Percentiles rank a stretch among this genome's conserved stretches.
Evolutionary conservation across 108 stramenopile genomes (phyloP).

Genomic region (Nannochloropsis oceanica): DNA sequence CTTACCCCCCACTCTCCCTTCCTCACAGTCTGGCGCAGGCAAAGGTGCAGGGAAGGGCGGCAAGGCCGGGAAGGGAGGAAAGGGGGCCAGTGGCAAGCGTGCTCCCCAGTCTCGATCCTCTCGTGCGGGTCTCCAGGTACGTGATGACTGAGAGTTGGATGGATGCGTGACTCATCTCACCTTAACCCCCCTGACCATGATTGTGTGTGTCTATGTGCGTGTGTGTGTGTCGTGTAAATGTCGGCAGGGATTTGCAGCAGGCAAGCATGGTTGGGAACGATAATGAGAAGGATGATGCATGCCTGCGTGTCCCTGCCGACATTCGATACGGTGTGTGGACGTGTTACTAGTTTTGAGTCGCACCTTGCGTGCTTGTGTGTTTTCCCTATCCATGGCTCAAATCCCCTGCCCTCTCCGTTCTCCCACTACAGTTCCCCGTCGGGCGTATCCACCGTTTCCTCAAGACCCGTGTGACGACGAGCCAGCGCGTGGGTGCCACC

Average conservation of each 20-base stretch:
- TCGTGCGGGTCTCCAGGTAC: slow-evolving; percentile 81
- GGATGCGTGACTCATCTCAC: not conserved
- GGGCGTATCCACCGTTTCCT: slow-evolving; percentile 98
- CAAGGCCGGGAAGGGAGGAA: slow-evolving; percentile 98
- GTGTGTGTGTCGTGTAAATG: too few relatives aligned
- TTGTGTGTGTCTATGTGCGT: not conserved
- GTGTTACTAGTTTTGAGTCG: too few relatives aligned
- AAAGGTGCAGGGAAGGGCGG: slow-evolving; percentile 92
- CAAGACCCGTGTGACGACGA: slow-evolving; percentile 78
- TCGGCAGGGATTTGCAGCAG: not conserved
- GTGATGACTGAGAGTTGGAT: not conserved
- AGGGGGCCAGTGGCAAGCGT: slow-evolving; percentile 93
- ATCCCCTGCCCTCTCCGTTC: not conserved
- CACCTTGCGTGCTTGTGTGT: too few relatives aligned
- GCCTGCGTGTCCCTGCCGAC: not conserved
- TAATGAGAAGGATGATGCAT: not conserved
- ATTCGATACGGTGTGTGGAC: too few relatives aligned
- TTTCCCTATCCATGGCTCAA: too few relatives aligned
- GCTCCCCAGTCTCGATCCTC: slow-evolving; percentile 91
- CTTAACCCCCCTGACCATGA: not conserved
- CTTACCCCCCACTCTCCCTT: not conserved
- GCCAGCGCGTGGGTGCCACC: slow-evolving; percentile 93
- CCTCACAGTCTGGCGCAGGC: slow-evolving; percentile 28
- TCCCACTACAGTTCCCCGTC: slow-evolving; percentile 65
- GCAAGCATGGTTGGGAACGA: too few relatives aligned